phyloP scores from a whole-genome alignment of 805 yeast genomes.

The Wickerhamiella sergipiensis region DNA sequence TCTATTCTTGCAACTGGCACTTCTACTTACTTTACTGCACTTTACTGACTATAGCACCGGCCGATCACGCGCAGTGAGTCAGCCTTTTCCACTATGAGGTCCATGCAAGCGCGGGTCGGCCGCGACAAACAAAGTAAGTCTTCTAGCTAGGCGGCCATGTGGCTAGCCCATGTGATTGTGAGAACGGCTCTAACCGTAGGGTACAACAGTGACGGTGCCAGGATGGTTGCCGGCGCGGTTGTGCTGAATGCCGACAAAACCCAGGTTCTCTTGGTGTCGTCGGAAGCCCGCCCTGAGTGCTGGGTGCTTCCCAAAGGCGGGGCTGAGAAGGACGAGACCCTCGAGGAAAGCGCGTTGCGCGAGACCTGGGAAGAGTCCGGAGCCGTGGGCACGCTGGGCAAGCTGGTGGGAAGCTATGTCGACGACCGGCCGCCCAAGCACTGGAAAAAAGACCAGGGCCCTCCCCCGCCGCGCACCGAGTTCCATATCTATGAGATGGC shows the following conservation, averaged over 20 bases:
- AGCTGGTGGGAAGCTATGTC: slow-evolving; percentile 47
- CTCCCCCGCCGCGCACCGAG: slow-evolving; percentile 60
- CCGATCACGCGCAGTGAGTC: too few relatives aligned
- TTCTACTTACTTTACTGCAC: too few relatives aligned
- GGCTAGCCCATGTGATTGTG: too few relatives aligned
- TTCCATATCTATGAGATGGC: slow-evolving; percentile 77
- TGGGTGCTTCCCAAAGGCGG: slow-evolving; percentile 98
- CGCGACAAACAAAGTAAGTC: slow-evolving; percentile 24
- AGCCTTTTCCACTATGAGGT: slow-evolving; percentile 4
- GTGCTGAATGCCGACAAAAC: slow-evolving; percentile 44
- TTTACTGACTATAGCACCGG: too few relatives aligned
- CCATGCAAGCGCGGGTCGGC: slow-evolving; percentile 26
- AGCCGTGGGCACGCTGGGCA: slow-evolving; percentile 47
- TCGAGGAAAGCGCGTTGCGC: slow-evolving; percentile 47
- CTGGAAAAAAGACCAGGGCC: slow-evolving; percentile 26
- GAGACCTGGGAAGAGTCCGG: slow-evolving; percentile 99
- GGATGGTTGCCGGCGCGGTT: slow-evolving; percentile 89
- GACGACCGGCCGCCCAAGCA: slow-evolving; percentile 42
- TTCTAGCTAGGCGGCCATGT: neutral
- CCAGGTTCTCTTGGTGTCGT: slow-evolving; percentile 65
- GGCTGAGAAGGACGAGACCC: slow-evolving; percentile 65
- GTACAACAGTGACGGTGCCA: slow-evolving; percentile 51
- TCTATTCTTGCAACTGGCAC: too few relatives aligned
- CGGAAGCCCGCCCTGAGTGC: slow-evolving; percentile 49
- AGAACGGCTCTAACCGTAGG: slow-evolving; percentile 18